Evolutionary conservation across 2,329 filamentous ascomycete genomes (phyloP), one percentile per base, ranked within the genome.

Genomic region (Trichoderma hamatum): DNA sequence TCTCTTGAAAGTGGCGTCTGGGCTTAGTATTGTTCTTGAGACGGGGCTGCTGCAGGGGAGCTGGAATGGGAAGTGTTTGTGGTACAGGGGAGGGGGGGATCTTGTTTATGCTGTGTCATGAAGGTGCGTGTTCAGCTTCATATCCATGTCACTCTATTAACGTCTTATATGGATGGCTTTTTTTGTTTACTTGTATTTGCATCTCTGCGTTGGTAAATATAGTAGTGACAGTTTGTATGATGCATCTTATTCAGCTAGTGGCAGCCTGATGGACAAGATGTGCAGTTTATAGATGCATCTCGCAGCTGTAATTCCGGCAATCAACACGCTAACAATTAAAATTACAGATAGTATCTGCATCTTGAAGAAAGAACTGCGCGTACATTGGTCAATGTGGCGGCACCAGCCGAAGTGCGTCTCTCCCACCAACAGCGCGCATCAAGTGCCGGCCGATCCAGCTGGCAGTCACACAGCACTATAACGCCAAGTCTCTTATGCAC

Each of bases 1-100:
- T 78, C 72, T 72, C 62, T 65, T 69, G 69, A 71, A 74, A 72
- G 70, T 75, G 75, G 76, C 75, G 76, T 72, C 70, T 56, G 68
- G 58, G 69, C 73, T 78, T 78, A 73, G 73, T 77, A 79, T 79
- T 79, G 78, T 79, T 78, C 72, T 72, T 71, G 71, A 72, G 73
- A 73, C 71, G 72, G n/a, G 62, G 51, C 14, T 63, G 60, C 28
- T 14, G 49, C 52, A 58, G 63, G 62, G 62, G 63, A 30, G 54
- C 61, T 28, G 63, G 14, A 58, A 58, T 34, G 28, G 52, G 52
- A 54, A 58, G 30, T 54, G 63, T 66, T 66, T 66, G 63, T 32
- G 54, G n/a, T 51, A 16, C 63, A 66, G 36, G 52, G 52, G 24
- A 5, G n/a, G 28, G 30, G 30, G 10, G 54, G 19, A 32, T 5